These are phyloP conservation scores for Clohesyomyces aquaticus DNA, from an alignment of 495 filamentous ascomycete species.

Conservation along the genomic window DNA sequence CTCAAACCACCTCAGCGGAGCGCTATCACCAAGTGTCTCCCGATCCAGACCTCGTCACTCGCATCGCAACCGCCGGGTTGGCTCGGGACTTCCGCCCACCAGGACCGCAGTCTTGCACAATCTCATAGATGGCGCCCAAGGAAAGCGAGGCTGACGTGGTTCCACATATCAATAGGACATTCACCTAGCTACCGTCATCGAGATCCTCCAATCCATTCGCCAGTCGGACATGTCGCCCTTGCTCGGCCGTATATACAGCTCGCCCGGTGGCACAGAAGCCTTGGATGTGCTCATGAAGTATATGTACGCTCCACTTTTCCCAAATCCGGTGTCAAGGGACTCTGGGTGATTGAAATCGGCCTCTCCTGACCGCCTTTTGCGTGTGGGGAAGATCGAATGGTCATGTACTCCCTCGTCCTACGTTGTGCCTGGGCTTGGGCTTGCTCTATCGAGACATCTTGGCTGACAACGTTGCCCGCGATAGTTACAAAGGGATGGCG, in stretches of 20 bases:
- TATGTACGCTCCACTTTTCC: constrained; percentile 54
- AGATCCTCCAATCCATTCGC: constrained; percentile 88
- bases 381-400: neutral
- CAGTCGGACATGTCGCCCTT: constrained; percentile 88
- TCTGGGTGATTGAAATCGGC: neutral
- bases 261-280: constrained; percentile 71
- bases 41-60: constrained; percentile 4
- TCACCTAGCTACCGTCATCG: constrained; percentile 77
- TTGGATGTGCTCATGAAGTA: constrained; percentile 80
- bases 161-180: constrained; percentile 58
- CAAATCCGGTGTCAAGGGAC: constrained; percentile 1
- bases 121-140: constrained; percentile 27
- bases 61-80: constrained; percentile 15
- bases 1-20: constrained; percentile 18
- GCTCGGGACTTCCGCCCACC: constrained; percentile 23
- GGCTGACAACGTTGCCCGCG: constrained; percentile 12
- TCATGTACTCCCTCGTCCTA: constrained; percentile 14
- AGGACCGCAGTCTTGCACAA: constrained; percentile 8
- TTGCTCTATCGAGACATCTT: constrained; percentile 2
- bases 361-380: constrained; percentile 22
- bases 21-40: constrained; percentile 30
- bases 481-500: constrained; percentile 83
- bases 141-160: constrained; percentile 33
- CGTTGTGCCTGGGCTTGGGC: neutral
- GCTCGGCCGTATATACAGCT: constrained; percentile 71